A percentile compares a stretch with the other conserved stretches of the same genome.
These are phyloP conservation scores for Kernera saxatilis DNA, from an alignment of 345 rosid genomes.

Conservation along the genomic window DNA sequence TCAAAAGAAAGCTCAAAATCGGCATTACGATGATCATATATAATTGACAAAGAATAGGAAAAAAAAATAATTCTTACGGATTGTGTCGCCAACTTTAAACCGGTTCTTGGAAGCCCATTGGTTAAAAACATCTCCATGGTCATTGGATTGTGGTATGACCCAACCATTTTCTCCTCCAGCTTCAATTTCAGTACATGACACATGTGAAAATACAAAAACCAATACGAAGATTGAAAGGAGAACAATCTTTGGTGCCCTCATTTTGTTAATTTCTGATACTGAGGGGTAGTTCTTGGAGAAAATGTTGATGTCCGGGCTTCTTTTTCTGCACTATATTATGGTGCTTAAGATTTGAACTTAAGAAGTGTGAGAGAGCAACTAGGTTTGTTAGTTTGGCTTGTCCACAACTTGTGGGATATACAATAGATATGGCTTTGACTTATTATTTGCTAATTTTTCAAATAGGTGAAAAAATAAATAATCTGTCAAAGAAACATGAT, in stretches of 20 bases:
- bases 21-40: not conserved
- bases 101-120: slow-evolving; percentile 67
- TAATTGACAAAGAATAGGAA: not conserved
- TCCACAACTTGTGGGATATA: slow-evolving; percentile 10
- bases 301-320: no score
- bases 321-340: not conserved
- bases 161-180: slow-evolving; percentile 60
- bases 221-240: not conserved
- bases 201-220: not conserved
- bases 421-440: not conserved
- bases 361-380: not conserved
- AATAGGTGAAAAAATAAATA: not conserved
- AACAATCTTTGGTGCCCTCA: not conserved
- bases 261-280: no score
- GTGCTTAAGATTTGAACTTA: not conserved
- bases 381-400: not conserved
- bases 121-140: slow-evolving; percentile 43
- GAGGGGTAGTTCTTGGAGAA: no score
- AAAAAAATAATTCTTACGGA: slow-evolving; percentile 36
- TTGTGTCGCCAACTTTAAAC: slow-evolving; percentile 47
- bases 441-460: not conserved
- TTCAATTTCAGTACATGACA: slow-evolving; percentile 33
- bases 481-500: not conserved
- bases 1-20: not conserved
- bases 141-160: slow-evolving; percentile 45